Evolutionary conservation across 352 stramenopile species (phyloP).

Genomic region (Pythium diclinum): DNA sequence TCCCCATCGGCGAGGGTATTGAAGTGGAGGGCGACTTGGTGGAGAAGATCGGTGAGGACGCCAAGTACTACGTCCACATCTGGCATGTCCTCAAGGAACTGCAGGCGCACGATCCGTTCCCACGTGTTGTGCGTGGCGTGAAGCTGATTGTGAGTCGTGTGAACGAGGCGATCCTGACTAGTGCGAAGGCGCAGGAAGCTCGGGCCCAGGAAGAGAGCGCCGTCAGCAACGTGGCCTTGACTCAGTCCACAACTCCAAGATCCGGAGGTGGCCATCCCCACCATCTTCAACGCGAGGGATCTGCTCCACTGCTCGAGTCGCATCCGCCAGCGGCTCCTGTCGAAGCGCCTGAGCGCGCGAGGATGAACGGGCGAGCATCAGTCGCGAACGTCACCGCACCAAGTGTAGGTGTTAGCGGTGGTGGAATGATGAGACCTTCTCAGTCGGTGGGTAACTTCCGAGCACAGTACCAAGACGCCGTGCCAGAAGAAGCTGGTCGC

Average conservation of each 20-base stretch:
- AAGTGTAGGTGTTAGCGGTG: not conserved
- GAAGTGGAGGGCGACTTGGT: slow-evolving; percentile 24
- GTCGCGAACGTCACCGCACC: not conserved
- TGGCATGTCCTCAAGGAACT: slow-evolving; percentile 65
- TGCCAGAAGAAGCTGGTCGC: not conserved
- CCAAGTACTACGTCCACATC: slow-evolving; percentile 62
- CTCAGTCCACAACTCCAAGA: slow-evolving; percentile 6
- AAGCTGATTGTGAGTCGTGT: slow-evolving; percentile 34
- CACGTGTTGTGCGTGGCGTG: slow-evolving; percentile 41
- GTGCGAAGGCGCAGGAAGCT: slow-evolving; percentile 16
- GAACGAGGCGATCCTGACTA: slow-evolving; percentile 30
- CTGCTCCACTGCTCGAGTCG: slow-evolving; percentile 12
- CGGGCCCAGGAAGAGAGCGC: not conserved
- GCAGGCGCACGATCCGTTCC: slow-evolving; percentile 74
- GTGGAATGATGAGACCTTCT: slow-evolving; percentile 46
- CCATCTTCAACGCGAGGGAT: slow-evolving; percentile 16
- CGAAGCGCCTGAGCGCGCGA: not conserved
- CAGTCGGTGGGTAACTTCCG: slow-evolving; percentile 79
- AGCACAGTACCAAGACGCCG: slow-evolving; percentile 43
- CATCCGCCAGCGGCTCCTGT: not conserved
- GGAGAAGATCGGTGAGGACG: slow-evolving; percentile 28
- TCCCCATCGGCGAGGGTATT: slow-evolving; percentile 24
- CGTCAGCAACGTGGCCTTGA: not conserved
- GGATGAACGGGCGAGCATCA: not conserved
- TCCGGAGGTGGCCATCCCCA: slow-evolving; percentile 3